Conservation (phyloP, 768 basidiomycete genomes). For the Rhizopogon roseolus region DNA sequence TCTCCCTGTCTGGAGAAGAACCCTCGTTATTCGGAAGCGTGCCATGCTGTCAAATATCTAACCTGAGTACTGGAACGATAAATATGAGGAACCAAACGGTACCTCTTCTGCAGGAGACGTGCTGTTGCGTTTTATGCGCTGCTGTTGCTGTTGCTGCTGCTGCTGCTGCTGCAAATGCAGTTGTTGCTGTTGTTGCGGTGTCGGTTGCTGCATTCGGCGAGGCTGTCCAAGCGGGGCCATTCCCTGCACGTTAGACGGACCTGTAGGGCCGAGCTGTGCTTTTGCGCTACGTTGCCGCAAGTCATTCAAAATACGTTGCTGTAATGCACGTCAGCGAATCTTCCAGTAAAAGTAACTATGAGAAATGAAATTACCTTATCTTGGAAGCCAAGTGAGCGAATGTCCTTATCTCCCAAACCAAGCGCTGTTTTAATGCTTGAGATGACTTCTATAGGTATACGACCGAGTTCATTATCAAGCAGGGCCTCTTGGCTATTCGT, state of each 20-base stretch:
- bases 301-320: constrained; percentile 33
- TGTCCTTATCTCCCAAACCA: constrained; percentile 43
- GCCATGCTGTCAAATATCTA: constrained; percentile 34
- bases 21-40: constrained; percentile 43
- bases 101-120: constrained; percentile 64
- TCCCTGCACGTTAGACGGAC: constrained; percentile 25
- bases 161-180: constrained; percentile 18
- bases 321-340: constrained; percentile 10
- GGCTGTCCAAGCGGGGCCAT: constrained; percentile 42
- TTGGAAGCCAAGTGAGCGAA: constrained; percentile 32
- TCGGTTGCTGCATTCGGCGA: constrained; percentile 23
- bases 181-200: constrained; percentile 17
- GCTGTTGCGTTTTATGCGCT: constrained; percentile 47
- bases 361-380: constrained; percentile 52
- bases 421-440: constrained; percentile 36
- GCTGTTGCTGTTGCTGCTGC: constrained; percentile 14
- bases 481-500: constrained; percentile 15
- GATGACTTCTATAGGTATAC: constrained; percentile 33
- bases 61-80: not conserved
- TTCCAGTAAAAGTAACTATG: not conserved
- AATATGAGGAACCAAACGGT: constrained; percentile 8
- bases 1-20: constrained; percentile 44
- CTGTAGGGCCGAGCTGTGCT: constrained; percentile 18
- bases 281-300: constrained; percentile 21
- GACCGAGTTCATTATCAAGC: constrained; percentile 38